Percentiles rank a stretch among this genome's conserved stretches.
phyloP scores from a whole-genome alignment of 1,284 basidiomycete species.

The Mycosarcoma mackinlayi region DNA sequence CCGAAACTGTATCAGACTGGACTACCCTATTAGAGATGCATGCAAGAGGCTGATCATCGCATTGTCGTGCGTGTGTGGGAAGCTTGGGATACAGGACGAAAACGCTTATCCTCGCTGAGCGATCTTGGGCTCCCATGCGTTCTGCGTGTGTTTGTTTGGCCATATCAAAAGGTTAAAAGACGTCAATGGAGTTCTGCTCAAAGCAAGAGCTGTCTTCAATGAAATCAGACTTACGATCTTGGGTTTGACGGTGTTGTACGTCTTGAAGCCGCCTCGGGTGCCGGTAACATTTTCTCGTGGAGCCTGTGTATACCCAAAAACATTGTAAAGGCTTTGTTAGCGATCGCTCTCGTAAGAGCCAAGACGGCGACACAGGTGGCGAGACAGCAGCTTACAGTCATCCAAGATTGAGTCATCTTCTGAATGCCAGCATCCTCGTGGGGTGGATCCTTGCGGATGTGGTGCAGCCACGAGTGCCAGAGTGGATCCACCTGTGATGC shows the following conservation, averaged over 20 bases:
- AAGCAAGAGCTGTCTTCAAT: no score
- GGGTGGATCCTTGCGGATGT: slow-evolving; percentile 61
- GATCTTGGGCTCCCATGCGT: slow-evolving; percentile 63
- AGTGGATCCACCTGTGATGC: slow-evolving; percentile 63
- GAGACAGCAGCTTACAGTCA: slow-evolving; percentile 46
- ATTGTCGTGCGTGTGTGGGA: slow-evolving; percentile 5
- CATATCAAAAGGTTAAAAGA: no score
- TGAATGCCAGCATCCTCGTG: slow-evolving; percentile 48
- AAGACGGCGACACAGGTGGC: no score
- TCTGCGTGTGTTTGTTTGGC: no score
- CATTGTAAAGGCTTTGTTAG: not conserved
- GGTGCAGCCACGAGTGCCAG: slow-evolving; percentile 66
- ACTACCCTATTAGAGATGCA: no score
- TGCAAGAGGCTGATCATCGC: not conserved
- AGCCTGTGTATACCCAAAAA: slow-evolving; percentile 22
- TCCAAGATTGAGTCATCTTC: slow-evolving; percentile 56
- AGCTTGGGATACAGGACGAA: not conserved
- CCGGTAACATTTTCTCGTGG: slow-evolving; percentile 64
- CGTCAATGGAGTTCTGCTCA: not conserved
- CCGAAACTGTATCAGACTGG: no score
- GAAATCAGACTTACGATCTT: slow-evolving; percentile 53
- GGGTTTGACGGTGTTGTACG: slow-evolving; percentile 62
- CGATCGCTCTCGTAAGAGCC: no score
- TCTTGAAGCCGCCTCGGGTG: slow-evolving; percentile 62
- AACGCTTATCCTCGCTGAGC: slow-evolving; percentile 45